Evolutionary conservation across 2,329 filamentous ascomycete genomes (phyloP).

Genomic region (Clonostachys solani): DNA sequence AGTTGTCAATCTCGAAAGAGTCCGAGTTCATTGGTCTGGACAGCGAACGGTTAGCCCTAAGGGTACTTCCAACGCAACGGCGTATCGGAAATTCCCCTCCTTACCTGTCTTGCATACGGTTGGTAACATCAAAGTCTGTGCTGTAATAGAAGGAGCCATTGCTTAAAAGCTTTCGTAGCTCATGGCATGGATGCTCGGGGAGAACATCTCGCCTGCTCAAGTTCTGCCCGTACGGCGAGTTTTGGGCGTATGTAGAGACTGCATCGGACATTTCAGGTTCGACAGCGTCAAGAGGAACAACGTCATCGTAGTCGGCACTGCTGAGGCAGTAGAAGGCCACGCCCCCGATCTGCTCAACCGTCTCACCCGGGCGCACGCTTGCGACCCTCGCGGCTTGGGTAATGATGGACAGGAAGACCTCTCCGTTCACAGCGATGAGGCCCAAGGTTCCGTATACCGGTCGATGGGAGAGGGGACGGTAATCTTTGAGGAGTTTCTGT

Average conservation of each 20-base stretch:
- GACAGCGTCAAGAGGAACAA: constrained; percentile 51
- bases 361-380: constrained; percentile 80
- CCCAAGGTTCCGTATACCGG: constrained; percentile 84
- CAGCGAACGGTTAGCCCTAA: neutral
- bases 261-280: constrained; percentile 45
- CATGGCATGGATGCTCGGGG: constrained; percentile 83
- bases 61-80: neutral
- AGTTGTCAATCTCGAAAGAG: constrained; percentile 85
- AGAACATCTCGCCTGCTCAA: constrained; percentile 64
- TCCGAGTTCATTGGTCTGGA: constrained; percentile 66
- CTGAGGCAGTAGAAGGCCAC: constrained; percentile 95
- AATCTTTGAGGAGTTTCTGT: constrained; percentile 67
- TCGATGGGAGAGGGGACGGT: constrained; percentile 68
- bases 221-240: constrained; percentile 26
- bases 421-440: constrained; percentile 74
- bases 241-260: constrained; percentile 41
- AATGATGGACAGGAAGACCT: constrained; percentile 90
- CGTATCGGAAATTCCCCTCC: constrained; percentile 1
- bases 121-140: constrained; percentile 95
- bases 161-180: constrained; percentile 85
- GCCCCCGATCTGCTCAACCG: constrained; percentile 77
- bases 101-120: constrained; percentile 83
- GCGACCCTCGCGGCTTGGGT: constrained; percentile 76
- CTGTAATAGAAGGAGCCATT: constrained; percentile 98
- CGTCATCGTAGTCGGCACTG: constrained; percentile 78